Percentiles rank a stretch among this genome's conserved stretches.
phyloP scores from a whole-genome alignment of 371 early-diverging fungal species.

The Zychaea mexicana region DNA sequence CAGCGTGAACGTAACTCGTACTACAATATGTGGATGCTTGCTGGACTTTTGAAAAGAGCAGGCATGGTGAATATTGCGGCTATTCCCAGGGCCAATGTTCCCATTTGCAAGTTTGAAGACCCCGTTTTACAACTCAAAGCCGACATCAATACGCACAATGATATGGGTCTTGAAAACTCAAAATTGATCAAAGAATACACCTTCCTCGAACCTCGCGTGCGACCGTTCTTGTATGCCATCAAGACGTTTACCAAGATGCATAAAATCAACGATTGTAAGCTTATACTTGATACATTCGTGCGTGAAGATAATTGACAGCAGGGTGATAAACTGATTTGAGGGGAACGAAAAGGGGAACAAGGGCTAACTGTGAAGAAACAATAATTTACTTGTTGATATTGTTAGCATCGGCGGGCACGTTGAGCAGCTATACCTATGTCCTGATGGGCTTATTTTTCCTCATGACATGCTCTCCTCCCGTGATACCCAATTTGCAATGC shows the following conservation, averaged over 20 bases:
- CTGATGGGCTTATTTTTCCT: slow-evolving; percentile 19
- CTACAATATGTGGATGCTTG: slow-evolving; percentile 29
- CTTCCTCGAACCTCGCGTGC: slow-evolving; percentile 52
- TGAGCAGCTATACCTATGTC: slow-evolving; percentile 23
- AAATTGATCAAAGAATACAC: slow-evolving; percentile 56
- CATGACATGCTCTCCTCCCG: slow-evolving; percentile 11
- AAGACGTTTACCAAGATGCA: slow-evolving; percentile 55
- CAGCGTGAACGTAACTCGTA: neutral
- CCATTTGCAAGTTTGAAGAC: slow-evolving; percentile 71
- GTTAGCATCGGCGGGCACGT: slow-evolving; percentile 12
- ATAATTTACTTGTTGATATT: neutral
- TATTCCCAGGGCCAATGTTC: slow-evolving; percentile 48
- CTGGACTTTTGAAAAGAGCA: slow-evolving; percentile 4
- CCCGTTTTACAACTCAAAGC: slow-evolving; percentile 46
- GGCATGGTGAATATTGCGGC: slow-evolving; percentile 30
- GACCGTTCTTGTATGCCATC: slow-evolving; percentile 55
- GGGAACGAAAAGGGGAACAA: too few species aligned
- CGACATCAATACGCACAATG: slow-evolving; percentile 60
- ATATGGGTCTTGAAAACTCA: slow-evolving; percentile 60
- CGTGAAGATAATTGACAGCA: too few species aligned
- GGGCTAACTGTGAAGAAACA: too few species aligned
- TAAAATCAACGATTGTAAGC: slow-evolving; percentile 51
- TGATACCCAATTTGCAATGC: slow-evolving; percentile 18
- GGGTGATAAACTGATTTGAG: too few species aligned
- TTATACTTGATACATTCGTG: too few species aligned